phyloP scores from a whole-genome alignment of 2,329 filamentous ascomycete species.

The Colletotrichum australisinense region DNA sequence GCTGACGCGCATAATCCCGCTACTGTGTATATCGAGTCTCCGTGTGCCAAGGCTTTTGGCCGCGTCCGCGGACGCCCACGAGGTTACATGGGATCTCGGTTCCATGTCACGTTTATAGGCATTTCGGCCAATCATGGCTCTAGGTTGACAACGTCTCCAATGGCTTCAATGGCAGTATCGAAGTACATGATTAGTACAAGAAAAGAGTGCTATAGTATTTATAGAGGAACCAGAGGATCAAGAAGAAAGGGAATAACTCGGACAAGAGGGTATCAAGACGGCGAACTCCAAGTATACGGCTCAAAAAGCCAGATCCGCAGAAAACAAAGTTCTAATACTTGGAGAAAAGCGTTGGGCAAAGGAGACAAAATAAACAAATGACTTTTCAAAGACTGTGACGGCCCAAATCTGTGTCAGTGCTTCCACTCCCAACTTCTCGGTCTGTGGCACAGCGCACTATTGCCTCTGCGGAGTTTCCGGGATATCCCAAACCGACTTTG shows the following conservation, averaged over 20 bases:
- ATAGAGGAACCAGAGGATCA: not conserved
- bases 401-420: not conserved
- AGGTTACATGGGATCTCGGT: not conserved
- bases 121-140: not conserved
- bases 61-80: conserved; percentile 2
- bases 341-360: not conserved
- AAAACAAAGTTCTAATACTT: conserved; percentile 11
- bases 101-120: not conserved
- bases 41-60: conserved; percentile 12
- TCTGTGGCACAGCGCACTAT: not conserved
- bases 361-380: not conserved
- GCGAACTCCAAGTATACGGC: conserved; percentile 9
- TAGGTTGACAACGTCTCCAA: not conserved
- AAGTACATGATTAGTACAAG: conserved; percentile 7
- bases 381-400: not conserved
- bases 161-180: not conserved
- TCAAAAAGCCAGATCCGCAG: conserved; percentile 2
- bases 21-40: not conserved
- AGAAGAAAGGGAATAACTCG: conserved; percentile 1
- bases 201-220: not conserved
- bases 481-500: conserved; percentile 45
- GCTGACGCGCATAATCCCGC: conserved; percentile 18
- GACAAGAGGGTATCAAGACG: conserved; percentile 33
- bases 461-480: conserved; percentile 47
- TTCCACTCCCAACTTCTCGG: not conserved